These are phyloP conservation scores for Blumeria hordei DNA, from an alignment of 2,329 filamentous ascomycete species.

Conservation along the genomic window DNA sequence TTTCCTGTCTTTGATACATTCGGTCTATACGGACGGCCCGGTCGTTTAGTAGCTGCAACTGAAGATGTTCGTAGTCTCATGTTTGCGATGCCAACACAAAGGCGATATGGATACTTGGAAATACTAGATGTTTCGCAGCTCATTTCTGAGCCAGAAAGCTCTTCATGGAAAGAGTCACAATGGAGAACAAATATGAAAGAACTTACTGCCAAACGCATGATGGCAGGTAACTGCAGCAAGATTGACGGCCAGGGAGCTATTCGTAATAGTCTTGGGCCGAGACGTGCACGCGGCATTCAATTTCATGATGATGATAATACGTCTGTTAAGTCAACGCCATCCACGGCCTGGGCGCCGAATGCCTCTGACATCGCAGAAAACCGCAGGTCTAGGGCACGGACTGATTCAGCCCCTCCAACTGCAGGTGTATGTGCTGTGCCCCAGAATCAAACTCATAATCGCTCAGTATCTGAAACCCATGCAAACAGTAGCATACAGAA, in stretches of 20 bases:
- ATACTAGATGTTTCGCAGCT: conserved; percentile 61
- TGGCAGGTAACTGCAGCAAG: conserved; percentile 27
- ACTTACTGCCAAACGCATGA: conserved; percentile 58
- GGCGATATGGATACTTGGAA: conserved; percentile 75
- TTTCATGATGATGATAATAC: conserved; percentile 20
- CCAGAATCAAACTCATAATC: conserved; percentile 5
- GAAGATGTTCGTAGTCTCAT: conserved; percentile 76
- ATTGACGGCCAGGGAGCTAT: conserved; percentile 34
- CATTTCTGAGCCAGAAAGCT: conserved; percentile 55
- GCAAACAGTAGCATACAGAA: conserved; percentile 9
- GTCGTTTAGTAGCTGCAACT: conserved; percentile 63
- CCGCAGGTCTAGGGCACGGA: conserved; percentile 15
- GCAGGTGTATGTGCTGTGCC: conserved; percentile 5
- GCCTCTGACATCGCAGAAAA: conserved; percentile 4
- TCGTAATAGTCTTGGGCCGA: conserved; percentile 27
- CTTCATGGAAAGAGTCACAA: conserved; percentile 59
- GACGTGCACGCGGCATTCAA: conserved; percentile 29
- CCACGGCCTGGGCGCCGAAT: conserved; percentile 14
- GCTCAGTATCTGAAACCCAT: conserved; percentile 15
- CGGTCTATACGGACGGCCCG: conserved; percentile 70
- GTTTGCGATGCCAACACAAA: conserved; percentile 89
- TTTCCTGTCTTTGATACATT: conserved; percentile 92
- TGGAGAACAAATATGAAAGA: conserved; percentile 85
- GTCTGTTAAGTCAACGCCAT: conserved; percentile 27
- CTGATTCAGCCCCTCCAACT: conserved; percentile 26